Evolutionary conservation across 2,329 filamentous ascomycete species (phyloP).

Genomic region (Cryphonectria carpinicola): DNA sequence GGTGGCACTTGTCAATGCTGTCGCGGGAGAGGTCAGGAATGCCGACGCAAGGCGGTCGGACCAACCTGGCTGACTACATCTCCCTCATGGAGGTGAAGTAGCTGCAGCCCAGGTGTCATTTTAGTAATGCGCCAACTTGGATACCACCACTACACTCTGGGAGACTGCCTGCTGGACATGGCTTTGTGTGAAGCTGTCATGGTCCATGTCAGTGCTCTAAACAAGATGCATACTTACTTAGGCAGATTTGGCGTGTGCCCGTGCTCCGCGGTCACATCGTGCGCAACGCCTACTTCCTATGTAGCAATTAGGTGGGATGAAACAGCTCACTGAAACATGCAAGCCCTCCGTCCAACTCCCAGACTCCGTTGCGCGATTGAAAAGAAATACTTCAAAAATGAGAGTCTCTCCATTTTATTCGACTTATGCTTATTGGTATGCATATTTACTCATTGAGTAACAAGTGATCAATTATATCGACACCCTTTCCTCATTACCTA

Average conservation of each 20-base stretch:
- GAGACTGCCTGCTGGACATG: not conserved
- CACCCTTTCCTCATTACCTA: not conserved
- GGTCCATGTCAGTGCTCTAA: not conserved
- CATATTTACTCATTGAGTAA: not conserved
- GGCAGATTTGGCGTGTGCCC: not conserved
- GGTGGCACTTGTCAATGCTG: constrained; percentile 78
- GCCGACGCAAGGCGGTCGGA: constrained; percentile 8
- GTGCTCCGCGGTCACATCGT: not conserved
- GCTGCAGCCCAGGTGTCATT: not conserved
- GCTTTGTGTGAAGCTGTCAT: not conserved
- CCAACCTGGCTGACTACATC: not conserved
- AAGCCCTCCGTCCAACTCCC: not conserved
- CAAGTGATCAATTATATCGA: not conserved
- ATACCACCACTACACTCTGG: not conserved
- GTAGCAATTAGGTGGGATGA: constrained; percentile 22
- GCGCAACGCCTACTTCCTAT: not conserved
- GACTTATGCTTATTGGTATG: not conserved
- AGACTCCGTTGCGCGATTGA: not conserved
- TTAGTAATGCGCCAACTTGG: not conserved
- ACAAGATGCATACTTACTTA: not conserved
- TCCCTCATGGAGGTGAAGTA: not conserved
- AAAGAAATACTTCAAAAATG: not conserved
- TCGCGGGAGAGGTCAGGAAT: constrained; percentile 56
- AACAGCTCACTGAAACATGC: constrained; percentile 22
- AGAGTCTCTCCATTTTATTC: not conserved